Evolutionary conservation across 305 asterid genomes (phyloP).

Genomic region (Fraxinus floribunda): DNA sequence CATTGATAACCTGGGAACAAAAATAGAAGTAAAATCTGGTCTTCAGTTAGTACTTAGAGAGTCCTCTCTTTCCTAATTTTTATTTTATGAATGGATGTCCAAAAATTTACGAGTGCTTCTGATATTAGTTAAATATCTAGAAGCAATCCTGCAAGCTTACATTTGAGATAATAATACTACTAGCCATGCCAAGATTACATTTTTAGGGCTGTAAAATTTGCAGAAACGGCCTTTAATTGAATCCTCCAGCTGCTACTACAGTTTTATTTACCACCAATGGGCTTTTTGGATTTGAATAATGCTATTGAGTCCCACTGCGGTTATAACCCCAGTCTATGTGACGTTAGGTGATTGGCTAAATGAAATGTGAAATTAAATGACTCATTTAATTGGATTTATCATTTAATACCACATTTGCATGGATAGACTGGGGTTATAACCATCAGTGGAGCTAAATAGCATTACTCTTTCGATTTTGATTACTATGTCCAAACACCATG

Average conservation of each 20-base stretch:
- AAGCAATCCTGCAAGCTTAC: slow-evolving; percentile 4
- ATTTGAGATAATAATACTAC: slow-evolving; percentile 8
- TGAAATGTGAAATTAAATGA: too few relatives aligned
- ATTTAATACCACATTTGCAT: too few relatives aligned
- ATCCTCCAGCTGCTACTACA: neutral
- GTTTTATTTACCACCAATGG: neutral
- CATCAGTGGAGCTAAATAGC: too few relatives aligned
- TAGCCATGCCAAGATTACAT: slow-evolving; percentile 12
- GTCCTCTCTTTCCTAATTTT: neutral
- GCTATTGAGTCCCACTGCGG: too few relatives aligned
- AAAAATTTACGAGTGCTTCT: slow-evolving; percentile 1
- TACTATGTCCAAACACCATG: neutral
- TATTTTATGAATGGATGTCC: slow-evolving; percentile 15
- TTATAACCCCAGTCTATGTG: too few relatives aligned
- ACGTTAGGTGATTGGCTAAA: too few relatives aligned
- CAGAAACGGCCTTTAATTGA: slow-evolving; percentile 3
- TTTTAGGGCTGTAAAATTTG: slow-evolving; percentile 8
- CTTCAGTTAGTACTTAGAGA: neutral
- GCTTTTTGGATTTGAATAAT: too few relatives aligned
- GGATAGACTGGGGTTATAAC: too few relatives aligned
- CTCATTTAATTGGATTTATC: too few relatives aligned
- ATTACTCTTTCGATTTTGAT: neutral
- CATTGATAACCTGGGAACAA: slow-evolving; percentile 11
- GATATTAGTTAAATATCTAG: neutral
- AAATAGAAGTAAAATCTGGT: neutral